phyloP scores from a whole-genome alignment of 176 grass and related monocot species.

The Carex littledalei region DNA sequence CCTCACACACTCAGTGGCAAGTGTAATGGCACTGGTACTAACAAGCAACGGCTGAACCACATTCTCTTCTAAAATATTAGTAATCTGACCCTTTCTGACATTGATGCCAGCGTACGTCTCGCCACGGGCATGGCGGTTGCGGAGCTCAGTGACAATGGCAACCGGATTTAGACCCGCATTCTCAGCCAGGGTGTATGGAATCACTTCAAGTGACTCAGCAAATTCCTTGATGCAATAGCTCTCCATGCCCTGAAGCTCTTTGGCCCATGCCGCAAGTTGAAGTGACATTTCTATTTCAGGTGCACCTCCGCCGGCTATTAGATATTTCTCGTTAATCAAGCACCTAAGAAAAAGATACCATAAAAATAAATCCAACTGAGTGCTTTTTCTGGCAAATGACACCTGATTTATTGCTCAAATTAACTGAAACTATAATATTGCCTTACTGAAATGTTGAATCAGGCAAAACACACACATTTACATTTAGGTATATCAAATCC shows the following conservation, averaged over 20 bases:
- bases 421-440: not conserved
- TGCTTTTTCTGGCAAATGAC: not conserved
- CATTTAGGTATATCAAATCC: not conserved
- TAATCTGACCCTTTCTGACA: constrained; percentile 81
- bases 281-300: constrained; percentile 90
- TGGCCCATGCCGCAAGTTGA: constrained; percentile 74
- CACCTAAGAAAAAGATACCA: constrained; percentile 31
- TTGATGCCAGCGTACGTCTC: constrained; percentile 75
- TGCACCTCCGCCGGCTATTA: constrained; percentile 86
- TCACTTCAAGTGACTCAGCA: constrained; percentile 73
- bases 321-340: constrained; percentile 75
- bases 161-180: constrained; percentile 83
- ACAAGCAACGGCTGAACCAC: constrained; percentile 77
- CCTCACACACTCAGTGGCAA: constrained; percentile 76
- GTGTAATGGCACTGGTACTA: constrained; percentile 65
- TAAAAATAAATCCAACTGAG: not conserved
- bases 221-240: constrained; percentile 94
- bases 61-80: constrained; percentile 84
- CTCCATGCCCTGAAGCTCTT: constrained; percentile 83
- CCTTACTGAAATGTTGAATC: not conserved
- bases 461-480: not conserved
- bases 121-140: constrained; percentile 69
- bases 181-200: constrained; percentile 80
- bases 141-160: constrained; percentile 66
- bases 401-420: not conserved